Percentiles rank a stretch among this genome's conserved stretches.
These are phyloP conservation scores for Deinandra increscens DNA, from an alignment of 129 eudicot genomes.

Conservation along the genomic window DNA sequence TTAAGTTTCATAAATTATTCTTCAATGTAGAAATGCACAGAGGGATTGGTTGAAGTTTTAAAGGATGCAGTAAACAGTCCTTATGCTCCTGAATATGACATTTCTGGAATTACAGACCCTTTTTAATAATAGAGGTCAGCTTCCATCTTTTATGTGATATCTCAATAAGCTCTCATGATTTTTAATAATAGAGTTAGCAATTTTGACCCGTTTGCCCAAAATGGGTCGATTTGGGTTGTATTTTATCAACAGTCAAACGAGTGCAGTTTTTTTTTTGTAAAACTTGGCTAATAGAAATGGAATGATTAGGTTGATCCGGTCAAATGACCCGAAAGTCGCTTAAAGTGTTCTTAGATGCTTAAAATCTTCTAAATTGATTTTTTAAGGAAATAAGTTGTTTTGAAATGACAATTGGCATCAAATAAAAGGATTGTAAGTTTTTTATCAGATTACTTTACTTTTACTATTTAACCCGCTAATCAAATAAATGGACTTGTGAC, in stretches of 20 bases:
- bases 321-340: not conserved
- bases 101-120: slow-evolving; percentile 95
- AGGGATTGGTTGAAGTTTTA: slow-evolving; percentile 72
- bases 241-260: not conserved
- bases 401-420: too few species aligned
- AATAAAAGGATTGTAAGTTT: too few species aligned
- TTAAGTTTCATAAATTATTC: slow-evolving; percentile 8
- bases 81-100: too few species aligned
- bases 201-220: not conserved
- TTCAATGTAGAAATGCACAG: slow-evolving; percentile 75
- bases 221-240: not conserved
- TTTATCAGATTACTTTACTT: too few species aligned
- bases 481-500: too few species aligned
- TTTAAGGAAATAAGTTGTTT: not conserved
- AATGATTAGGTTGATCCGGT: not conserved
- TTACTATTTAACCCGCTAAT: too few species aligned
- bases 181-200: slow-evolving; percentile 8
- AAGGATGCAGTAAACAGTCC: slow-evolving; percentile 96
- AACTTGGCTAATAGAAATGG: not conserved
- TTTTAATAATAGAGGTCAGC: slow-evolving; percentile 85
- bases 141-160: slow-evolving; percentile 20
- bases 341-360: not conserved
- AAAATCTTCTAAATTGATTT: not conserved
- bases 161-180: slow-evolving; percentile 10
- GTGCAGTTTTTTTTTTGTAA: not conserved